Evolutionary conservation across 106 monocot genomes (phyloP).

Genomic region (Platanthera guangdongensis): DNA sequence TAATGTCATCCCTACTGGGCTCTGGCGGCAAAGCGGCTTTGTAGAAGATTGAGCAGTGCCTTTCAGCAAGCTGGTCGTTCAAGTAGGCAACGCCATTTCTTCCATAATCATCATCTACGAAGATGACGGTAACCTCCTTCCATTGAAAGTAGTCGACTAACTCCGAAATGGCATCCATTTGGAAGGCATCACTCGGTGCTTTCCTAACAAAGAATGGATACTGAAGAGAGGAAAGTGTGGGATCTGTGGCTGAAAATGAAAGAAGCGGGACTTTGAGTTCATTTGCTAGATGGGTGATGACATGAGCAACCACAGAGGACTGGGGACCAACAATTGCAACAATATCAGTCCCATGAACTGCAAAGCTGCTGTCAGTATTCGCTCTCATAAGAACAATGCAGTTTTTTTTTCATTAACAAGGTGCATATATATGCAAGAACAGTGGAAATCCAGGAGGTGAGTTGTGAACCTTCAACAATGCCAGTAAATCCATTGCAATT

Average conservation of each 20-base stretch:
- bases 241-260: constrained; percentile 58
- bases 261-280: constrained; percentile 65
- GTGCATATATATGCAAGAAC: not conserved
- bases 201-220: constrained; percentile 61
- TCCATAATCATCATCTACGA: constrained; percentile 56
- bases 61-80: constrained; percentile 40
- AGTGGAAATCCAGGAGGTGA: not conserved
- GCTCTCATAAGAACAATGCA: not conserved
- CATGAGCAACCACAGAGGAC: constrained; percentile 51
- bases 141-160: constrained; percentile 50
- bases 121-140: constrained; percentile 51
- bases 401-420: not conserved
- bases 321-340: constrained; percentile 62
- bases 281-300: constrained; percentile 37
- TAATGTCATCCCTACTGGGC: constrained; percentile 22
- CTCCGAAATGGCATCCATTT: constrained; percentile 56
- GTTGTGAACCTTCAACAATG: constrained; percentile 49
- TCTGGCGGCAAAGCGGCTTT: constrained; percentile 31
- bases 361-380: constrained; percentile 22
- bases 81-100: constrained; percentile 51
- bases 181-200: constrained; percentile 48
- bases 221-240: constrained; percentile 50
- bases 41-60: constrained; percentile 39
- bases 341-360: constrained; percentile 52
- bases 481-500: constrained; percentile 54